Conservation (phyloP, 805 yeast species). For the Spathaspora gorwiae region DNA sequence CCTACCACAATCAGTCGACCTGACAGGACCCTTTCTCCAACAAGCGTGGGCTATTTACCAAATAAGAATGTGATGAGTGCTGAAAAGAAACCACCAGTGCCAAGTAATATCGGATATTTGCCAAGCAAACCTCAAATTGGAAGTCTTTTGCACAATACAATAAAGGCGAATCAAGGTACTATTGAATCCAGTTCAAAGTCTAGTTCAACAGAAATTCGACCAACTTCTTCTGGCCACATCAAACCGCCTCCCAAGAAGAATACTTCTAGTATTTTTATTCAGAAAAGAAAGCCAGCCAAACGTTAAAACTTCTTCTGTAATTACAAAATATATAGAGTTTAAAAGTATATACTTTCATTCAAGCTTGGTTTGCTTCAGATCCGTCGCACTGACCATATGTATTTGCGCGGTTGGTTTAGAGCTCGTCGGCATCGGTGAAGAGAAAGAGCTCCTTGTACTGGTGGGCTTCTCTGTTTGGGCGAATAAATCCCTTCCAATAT, state of each 20-base stretch:
- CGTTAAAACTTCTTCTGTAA: background rate
- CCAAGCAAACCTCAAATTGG: background rate
- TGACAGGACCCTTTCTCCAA: background rate
- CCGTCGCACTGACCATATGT: background rate
- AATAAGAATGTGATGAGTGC: background rate
- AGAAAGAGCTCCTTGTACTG: background rate
- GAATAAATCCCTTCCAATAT: background rate
- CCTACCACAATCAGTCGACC: background rate
- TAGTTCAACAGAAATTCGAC: background rate
- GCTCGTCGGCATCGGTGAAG: background rate
- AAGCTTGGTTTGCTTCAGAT: background rate
- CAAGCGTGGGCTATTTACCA: background rate
- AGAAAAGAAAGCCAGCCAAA: background rate
- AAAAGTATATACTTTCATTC: background rate
- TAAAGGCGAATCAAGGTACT: too few species aligned
- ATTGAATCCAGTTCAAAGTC: too few species aligned
- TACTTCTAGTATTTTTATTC: background rate
- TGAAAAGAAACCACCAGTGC: background rate
- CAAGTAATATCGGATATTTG: background rate
- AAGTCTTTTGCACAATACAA: too few species aligned
- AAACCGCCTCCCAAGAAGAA: background rate
- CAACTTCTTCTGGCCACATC: background rate
- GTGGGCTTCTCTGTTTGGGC: background rate
- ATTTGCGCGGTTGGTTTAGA: slow-evolving; percentile 5
- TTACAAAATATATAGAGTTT: background rate